Base-by-base conservation (phyloP, 306 rosid species). In the Casuarina equisetifolia region DNA sequence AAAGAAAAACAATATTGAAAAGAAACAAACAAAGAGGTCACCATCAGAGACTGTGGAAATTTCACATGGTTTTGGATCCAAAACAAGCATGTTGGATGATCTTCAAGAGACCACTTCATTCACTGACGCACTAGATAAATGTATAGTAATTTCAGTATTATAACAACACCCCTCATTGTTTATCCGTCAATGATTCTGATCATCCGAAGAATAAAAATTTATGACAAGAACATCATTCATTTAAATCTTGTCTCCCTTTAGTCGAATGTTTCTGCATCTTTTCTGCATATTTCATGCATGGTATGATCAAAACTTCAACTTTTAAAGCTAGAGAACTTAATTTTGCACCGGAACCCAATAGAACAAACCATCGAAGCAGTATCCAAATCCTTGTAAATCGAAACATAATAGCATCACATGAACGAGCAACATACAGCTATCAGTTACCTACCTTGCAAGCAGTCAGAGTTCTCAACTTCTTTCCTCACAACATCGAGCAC, bases 401-500 rank as follows among this genome's bases (percentile, higher is more conserved):
- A 54, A 54, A 17, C 59, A n/a, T 54, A 19, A 25, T 25, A 25
- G 32, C 32, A 25, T 25, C 32, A 25, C 32, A 25, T 25, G 32
- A 25, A 25, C 32, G 32, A 25, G 32, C 32, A 25, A 25, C 32
- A 25, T 25, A 9, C 55, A 15, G 4, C n/a, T 5, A 11, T 3
- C 9, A 16, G 3, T 52, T 52, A 10, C 20, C 5, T 52, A 85
- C 88, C 88, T 79, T 85, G 85, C 80, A 85, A 73, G 70, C 83
- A 85, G 38, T 81, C 85, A 78, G 83, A 75, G 4, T 35, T 85
- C 85, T 85, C 85, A 11, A 79, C 81, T 75, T 82, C 88, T 48
- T 85, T 85, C 79, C 88, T 85, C 20, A 85, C 82, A 68, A 77
- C 82, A 69, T 82, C 82, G 0, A 82, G 79, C 49, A 77, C 85